A percentile compares a stretch with the other conserved stretches of the same genome.
Evolutionary conservation across 768 basidiomycete species (phyloP).

Genomic region (Tricholomella constricta): DNA sequence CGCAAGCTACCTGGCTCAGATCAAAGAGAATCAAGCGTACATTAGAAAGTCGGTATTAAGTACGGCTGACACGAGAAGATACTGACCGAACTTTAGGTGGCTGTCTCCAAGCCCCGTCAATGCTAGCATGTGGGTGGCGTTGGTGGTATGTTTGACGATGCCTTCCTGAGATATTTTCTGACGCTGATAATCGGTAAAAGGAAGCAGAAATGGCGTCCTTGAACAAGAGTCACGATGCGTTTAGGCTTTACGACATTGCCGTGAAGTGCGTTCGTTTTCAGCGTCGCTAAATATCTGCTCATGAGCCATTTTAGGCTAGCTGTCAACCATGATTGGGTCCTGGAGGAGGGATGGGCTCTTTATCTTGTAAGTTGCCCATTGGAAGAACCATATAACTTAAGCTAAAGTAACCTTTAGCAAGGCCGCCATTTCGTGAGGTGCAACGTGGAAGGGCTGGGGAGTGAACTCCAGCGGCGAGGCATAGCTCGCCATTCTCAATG

Average conservation of each 20-base stretch:
- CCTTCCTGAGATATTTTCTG: background rate
- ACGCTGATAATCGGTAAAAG: slow-evolving; percentile 31
- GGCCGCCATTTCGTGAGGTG: slow-evolving; percentile 68
- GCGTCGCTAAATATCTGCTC: background rate
- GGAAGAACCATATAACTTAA: background rate
- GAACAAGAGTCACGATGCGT: slow-evolving; percentile 54
- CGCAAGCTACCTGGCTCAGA: slow-evolving; percentile 52
- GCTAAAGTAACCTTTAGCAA: slow-evolving; percentile 44
- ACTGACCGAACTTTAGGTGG: slow-evolving; percentile 48
- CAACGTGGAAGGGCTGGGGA: slow-evolving; percentile 66
- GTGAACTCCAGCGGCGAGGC: slow-evolving; percentile 66
- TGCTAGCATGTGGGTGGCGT: slow-evolving; percentile 64
- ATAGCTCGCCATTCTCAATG: slow-evolving; percentile 68
- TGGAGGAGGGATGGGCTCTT: slow-evolving; percentile 72
- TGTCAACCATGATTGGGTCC: slow-evolving; percentile 66
- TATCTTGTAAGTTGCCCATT: slow-evolving; percentile 48
- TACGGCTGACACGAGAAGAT: background rate
- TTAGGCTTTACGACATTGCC: slow-evolving; percentile 69
- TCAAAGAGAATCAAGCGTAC: slow-evolving; percentile 60
- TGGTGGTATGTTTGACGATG: slow-evolving; percentile 49
- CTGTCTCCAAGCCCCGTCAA: slow-evolving; percentile 70
- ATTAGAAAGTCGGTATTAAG: slow-evolving; percentile 51
- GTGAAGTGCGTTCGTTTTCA: slow-evolving; percentile 48
- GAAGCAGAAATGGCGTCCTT: slow-evolving; percentile 73
- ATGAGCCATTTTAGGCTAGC: slow-evolving; percentile 45